A percentile compares a stretch with the other conserved stretches of the same genome.
Evolutionary conservation across 371 early-diverging fungal genomes (phyloP).

Genomic region (Mucor indicus): DNA sequence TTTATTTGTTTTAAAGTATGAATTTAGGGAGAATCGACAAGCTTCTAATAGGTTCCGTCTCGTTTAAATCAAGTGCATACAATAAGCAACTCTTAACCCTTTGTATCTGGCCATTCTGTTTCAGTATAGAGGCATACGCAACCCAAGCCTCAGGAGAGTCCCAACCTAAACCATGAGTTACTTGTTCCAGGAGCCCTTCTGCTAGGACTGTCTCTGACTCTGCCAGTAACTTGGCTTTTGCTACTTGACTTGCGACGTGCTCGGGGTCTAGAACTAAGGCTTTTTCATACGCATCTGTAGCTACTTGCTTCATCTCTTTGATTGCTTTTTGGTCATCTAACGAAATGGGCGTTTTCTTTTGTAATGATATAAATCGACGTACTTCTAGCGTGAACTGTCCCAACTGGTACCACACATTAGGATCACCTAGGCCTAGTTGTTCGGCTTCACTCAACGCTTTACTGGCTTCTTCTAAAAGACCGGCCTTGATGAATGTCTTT

Average conservation of each 20-base stretch:
- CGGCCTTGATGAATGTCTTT: constrained; percentile 53
- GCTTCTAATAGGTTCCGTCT: constrained; percentile 43
- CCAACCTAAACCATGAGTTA: constrained; percentile 26
- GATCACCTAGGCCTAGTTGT: constrained; percentile 46
- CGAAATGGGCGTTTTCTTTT: not conserved
- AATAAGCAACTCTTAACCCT: constrained; percentile 23
- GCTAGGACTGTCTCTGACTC: constrained; percentile 16
- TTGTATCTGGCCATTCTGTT: constrained; percentile 13
- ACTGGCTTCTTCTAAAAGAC: constrained; percentile 56
- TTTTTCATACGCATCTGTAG: constrained; percentile 32
- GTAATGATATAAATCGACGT: too few relatives aligned
- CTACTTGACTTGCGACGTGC: constrained; percentile 27
- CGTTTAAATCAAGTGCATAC: constrained; percentile 28
- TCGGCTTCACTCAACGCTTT: constrained; percentile 67
- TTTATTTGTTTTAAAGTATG: not conserved
- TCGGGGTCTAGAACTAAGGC: constrained; percentile 31
- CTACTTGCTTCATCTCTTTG: constrained; percentile 24
- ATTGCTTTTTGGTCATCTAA: not conserved
- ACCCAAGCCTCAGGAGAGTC: constrained; percentile 31
- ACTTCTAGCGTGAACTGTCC: constrained; percentile 45
- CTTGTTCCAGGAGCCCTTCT: constrained; percentile 22
- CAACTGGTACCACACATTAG: constrained; percentile 54
- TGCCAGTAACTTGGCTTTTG: constrained; percentile 19
- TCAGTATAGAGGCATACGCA: constrained; percentile 11
- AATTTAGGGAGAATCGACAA: not conserved